Percentiles rank a stretch among this genome's conserved stretches.
These are phyloP conservation scores for Trichoderma koningii DNA, from an alignment of 2,329 filamentous ascomycete species.

Conservation along the genomic window DNA sequence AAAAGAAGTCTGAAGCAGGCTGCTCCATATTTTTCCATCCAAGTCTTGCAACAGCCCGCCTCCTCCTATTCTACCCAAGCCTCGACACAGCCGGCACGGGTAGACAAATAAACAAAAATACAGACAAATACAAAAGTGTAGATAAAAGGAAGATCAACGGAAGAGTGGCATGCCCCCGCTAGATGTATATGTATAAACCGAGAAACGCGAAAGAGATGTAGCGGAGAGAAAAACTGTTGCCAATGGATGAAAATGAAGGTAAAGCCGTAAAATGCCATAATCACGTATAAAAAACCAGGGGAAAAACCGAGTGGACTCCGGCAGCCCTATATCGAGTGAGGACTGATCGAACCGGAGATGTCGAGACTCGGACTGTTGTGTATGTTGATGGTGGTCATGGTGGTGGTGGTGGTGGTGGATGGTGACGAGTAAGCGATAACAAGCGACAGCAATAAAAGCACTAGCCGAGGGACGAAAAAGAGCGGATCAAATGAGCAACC, in stretches of 20 bases:
- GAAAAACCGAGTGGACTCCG: neutral
- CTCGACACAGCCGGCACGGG: neutral
- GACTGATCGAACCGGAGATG: neutral
- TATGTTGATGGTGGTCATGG: neutral
- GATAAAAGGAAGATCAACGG: neutral
- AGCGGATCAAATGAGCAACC: constrained; percentile 15
- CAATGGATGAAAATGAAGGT: constrained; percentile 17
- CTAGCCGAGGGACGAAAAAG: neutral
- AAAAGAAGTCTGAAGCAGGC: constrained; percentile 2
- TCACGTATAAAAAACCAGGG: neutral
- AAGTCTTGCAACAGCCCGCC: neutral
- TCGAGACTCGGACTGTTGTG: constrained; percentile 4
- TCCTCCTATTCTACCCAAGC: neutral
- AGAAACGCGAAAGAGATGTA: constrained; percentile 7
- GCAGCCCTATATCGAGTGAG: constrained; percentile 12
- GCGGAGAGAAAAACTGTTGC: constrained; percentile 15
- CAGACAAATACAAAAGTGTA: neutral
- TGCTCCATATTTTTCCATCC: neutral
- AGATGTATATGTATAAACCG: constrained; percentile 5
- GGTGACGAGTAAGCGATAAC: neutral
- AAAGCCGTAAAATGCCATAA: constrained; percentile 25
- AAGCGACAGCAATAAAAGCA: constrained; percentile 4
- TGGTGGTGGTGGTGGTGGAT: neutral
- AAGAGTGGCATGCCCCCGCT: constrained; percentile 21
- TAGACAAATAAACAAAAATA: neutral